Evolutionary conservation across 805 yeast genomes (phyloP).

Genomic region (Pichia deserticola): DNA sequence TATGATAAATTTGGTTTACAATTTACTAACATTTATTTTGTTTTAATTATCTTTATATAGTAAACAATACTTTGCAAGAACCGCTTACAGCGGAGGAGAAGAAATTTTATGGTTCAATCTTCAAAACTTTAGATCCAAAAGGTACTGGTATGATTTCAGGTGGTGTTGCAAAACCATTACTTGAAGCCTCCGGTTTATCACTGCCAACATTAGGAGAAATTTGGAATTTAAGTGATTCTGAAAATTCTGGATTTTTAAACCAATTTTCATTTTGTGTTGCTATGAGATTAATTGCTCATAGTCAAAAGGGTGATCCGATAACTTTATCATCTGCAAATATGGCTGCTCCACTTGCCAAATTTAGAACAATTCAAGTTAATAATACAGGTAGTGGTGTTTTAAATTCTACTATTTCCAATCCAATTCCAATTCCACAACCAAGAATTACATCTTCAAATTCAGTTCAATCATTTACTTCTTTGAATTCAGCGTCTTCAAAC

Average conservation of each 20-base stretch:
- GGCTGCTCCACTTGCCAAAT: conserved; percentile 61
- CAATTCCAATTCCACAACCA: conserved; percentile 7
- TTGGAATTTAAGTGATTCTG: conserved; percentile 93
- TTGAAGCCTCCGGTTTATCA: conserved; percentile 80
- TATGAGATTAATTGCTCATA: conserved; percentile 81
- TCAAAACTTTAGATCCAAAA: conserved; percentile 73
- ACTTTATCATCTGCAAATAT: conserved; percentile 42
- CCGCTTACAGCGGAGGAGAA: conserved; percentile 70
- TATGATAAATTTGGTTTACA: too few species aligned
- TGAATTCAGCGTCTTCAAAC: conserved; percentile 12
- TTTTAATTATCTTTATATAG: not conserved
- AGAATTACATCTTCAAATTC: conserved; percentile 32
- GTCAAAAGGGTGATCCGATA: conserved; percentile 62
- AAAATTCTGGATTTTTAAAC: conserved; percentile 76
- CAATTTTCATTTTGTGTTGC: conserved; percentile 79
- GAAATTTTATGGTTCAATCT: conserved; percentile 62
- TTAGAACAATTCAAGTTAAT: conserved; percentile 33
- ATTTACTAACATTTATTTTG: not conserved
- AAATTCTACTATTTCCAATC: conserved; percentile 1
- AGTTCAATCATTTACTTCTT: conserved; percentile 26
- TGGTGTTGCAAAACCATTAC: conserved; percentile 70
- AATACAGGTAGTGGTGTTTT: conserved; percentile 29
- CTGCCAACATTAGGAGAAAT: conserved; percentile 76
- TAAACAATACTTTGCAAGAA: conserved; percentile 18
- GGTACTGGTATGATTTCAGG: conserved; percentile 81